Base-by-base conservation (phyloP, 2,329 filamentous ascomycete species). In the Aureobasidium sp. region DNA sequence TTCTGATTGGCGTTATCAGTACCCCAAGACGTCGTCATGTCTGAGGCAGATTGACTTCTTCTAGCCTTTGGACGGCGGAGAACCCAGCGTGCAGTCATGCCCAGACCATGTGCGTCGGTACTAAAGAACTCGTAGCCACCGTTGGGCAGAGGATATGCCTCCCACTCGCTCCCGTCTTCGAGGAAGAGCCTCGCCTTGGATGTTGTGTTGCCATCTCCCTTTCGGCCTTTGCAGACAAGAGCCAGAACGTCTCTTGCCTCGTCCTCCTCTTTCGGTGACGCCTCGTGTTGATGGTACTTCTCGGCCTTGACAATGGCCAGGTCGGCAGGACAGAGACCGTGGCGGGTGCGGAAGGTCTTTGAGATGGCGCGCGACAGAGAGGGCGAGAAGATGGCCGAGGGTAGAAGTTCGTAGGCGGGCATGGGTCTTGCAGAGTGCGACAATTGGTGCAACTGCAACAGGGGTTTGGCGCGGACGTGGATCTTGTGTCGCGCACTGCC, bases 341-440 rank as follows among this genome's bases (percentile, higher is more conserved):
- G 83, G 68, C 84, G 85, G 26, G 82, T 81, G 59, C 82, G 80
- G 68, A 89, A 87, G 53, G 89, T 79, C 7, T 83, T 81, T 0
- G 87, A 84, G 65, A 87, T 87, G 7, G 81, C 80, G 69, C 84
- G 83, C 2, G 81, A 78, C 27, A 89, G 74, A 20, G 81, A 79
- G 6, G 85, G 82, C 26, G 85, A 80, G 63, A 84, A 84, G 66
- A 80, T 78, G 59, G 67, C 76, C 63, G 67, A 71, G 0, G 88
- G 87, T 46, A 91, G 81, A n/a, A 90, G 83, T 67, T 93, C 89
- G 66, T 90, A 85, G 4, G 84, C 82, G 0, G 89, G 89, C 57
- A 80, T 80, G 0, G 87, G 87, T 27, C 88, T 82, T 17, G 78
- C 78, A 64, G 84, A 81, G 44, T 79, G 74, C 2, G 81, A 78